Conservation (phyloP, 805 yeast genomes). For the Barnettozyma populi region DNA sequence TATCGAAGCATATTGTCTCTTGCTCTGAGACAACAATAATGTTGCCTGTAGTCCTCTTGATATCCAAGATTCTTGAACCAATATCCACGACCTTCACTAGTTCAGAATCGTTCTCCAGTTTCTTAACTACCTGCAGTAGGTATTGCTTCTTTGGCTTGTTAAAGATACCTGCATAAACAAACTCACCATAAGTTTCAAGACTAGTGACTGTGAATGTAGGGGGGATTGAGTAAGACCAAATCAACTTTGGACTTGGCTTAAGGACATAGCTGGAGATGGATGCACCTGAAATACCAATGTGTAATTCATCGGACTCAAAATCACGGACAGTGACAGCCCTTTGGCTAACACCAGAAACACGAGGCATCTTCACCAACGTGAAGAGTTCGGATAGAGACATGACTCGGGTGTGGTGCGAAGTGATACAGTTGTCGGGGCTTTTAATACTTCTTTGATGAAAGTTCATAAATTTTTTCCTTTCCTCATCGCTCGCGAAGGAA, state of each 20-base stretch:
- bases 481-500: slow-evolving; percentile 1
- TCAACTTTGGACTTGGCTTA: slow-evolving; percentile 46
- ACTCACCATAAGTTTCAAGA: slow-evolving; percentile 10
- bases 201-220: slow-evolving; percentile 36
- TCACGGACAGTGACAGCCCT: slow-evolving; percentile 13
- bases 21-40: slow-evolving; percentile 15
- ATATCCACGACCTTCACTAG: slow-evolving; percentile 15
- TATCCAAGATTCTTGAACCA: slow-evolving; percentile 11
- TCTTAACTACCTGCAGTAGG: slow-evolving; percentile 16
- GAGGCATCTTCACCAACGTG: slow-evolving; percentile 22
- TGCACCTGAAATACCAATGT: slow-evolving; percentile 26
- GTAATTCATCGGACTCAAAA: slow-evolving; percentile 20
- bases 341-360: slow-evolving; percentile 17
- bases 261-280: slow-evolving; percentile 33
- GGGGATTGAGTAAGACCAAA: slow-evolving; percentile 47
- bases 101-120: slow-evolving; percentile 20
- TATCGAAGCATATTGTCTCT: slow-evolving; percentile 4
- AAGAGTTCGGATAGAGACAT: slow-evolving; percentile 24
- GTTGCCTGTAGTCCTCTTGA: slow-evolving; percentile 4
- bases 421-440: background rate
- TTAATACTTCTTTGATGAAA: background rate
- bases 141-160: slow-evolving; percentile 18
- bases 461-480: background rate
- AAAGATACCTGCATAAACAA: slow-evolving; percentile 15
- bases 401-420: background rate